Evolutionary conservation across 2,329 filamentous ascomycete genomes (phyloP).

Genomic region (Byssoonygena ceratinophila): DNA sequence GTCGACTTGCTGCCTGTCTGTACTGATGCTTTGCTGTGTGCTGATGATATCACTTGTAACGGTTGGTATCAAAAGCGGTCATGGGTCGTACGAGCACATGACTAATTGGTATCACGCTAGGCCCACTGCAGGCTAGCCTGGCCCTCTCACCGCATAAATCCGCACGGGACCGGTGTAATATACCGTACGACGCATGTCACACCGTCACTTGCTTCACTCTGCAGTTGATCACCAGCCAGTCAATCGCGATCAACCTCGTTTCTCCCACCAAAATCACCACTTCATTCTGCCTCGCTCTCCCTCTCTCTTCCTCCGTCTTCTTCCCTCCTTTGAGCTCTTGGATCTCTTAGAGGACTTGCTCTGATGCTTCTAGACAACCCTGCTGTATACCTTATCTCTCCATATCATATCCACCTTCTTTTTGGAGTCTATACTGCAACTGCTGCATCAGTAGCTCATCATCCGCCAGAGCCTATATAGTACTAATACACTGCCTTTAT

Average conservation of each 20-base stretch:
- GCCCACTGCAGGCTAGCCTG: not conserved
- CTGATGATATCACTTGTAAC: slow-evolving; percentile 13
- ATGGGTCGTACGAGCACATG: slow-evolving; percentile 8
- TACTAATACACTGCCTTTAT: slow-evolving; percentile 1
- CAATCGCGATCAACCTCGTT: not conserved
- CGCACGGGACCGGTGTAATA: not conserved
- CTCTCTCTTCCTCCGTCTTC: not conserved
- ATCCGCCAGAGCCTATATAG: not conserved
- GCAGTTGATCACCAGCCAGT: slow-evolving; percentile 8
- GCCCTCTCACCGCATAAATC: slow-evolving; percentile 1
- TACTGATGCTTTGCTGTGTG: not conserved
- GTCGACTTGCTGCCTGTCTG: not conserved
- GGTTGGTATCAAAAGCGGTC: slow-evolving; percentile 2
- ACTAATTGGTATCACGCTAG: not conserved
- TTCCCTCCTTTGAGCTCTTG: not conserved
- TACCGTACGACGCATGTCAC: not conserved
- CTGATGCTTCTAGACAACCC: no score
- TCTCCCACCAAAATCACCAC: not conserved
- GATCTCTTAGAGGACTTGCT: not conserved
- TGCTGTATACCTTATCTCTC: not conserved
- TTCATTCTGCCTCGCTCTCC: not conserved
- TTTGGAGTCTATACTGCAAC: not conserved
- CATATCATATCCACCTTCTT: not conserved
- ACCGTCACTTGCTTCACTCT: slow-evolving; percentile 9
- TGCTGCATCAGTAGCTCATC: not conserved